Base-by-base conservation (phyloP, 805 yeast genomes). In the Grigorovia humatica region DNA sequence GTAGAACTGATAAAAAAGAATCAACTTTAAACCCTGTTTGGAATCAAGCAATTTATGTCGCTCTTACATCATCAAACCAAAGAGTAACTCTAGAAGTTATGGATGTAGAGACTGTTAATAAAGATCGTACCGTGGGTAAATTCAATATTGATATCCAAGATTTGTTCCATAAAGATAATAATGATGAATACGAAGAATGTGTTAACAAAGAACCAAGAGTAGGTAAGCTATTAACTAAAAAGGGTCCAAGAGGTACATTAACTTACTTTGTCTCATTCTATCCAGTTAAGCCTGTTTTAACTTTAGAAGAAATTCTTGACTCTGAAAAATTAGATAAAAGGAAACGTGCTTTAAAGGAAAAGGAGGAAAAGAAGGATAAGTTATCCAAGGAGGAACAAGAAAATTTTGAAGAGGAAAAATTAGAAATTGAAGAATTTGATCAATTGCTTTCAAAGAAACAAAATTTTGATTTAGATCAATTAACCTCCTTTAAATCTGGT, bases 51-150 rank as follows among this genome's bases (percentile, higher is more conserved):
- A 72, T 88, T 49, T 93, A 88, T 68, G 79, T 88, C 30, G 84
- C 96, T 4, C 79, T 93, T 17, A 79, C 95, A 6, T 84, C 91
- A 46, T 80, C 88, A 23, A 83, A 85, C 64, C 97, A 90, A 68
- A 82, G 77, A 61, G 69, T 93, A 55, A 82, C 90, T 1, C 66
- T 93, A 51, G 98, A 93, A 65, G 95, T 82, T 7, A 86, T 93
- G 96, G 98, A 93, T 70, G 85, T 85, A 38, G 91, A 90, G 70
- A 77, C 77, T 53, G 76, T 71, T 50, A 79, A 84, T n/a, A 79
- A 81, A 44, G 99, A 93, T 68, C 81, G 96, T 61, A 79, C 95
- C 4, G 76, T 93, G 48, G 99, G 99, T 50, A 77, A 83, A 2
- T 83, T 87, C 70, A 83, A 82, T 60, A 70, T 93, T 19, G 79